phyloP scores from a whole-genome alignment of 2,329 filamentous ascomycete genomes.

The Paramyrothecium roridum region DNA sequence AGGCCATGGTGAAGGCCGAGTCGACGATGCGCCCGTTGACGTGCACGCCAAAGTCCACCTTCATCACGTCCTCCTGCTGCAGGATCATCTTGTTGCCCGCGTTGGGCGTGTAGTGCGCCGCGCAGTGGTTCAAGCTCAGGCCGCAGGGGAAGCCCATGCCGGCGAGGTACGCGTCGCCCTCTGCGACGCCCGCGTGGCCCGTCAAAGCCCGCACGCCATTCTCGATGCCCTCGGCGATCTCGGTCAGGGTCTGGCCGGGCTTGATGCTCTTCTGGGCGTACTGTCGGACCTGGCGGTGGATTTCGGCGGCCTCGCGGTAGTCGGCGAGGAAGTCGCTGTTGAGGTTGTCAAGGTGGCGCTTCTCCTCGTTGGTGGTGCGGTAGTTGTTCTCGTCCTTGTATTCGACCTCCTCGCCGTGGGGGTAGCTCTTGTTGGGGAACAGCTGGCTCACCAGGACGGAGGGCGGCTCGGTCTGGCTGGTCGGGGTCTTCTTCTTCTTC shows the following conservation, averaged over 20 bases:
- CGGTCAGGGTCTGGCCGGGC: slow-evolving; percentile 75
- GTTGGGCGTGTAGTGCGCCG: slow-evolving; percentile 85
- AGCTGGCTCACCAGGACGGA: slow-evolving; percentile 68
- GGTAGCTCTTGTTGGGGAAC: slow-evolving; percentile 70
- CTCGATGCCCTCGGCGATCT: slow-evolving; percentile 86
- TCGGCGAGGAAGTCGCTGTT: slow-evolving; percentile 77
- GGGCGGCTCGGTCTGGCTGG: slow-evolving; percentile 71
- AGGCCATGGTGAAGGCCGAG: slow-evolving; percentile 76
- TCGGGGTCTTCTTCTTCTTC: slow-evolving; percentile 75
- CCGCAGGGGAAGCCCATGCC: slow-evolving; percentile 88
- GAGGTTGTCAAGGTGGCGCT: slow-evolving; percentile 76
- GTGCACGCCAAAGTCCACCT: slow-evolving; percentile 80
- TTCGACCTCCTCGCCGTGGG: slow-evolving; percentile 73
- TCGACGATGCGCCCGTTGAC: slow-evolving; percentile 79
- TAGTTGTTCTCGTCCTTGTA: slow-evolving; percentile 74
- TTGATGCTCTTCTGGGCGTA: slow-evolving; percentile 79
- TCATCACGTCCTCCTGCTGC: slow-evolving; percentile 72
- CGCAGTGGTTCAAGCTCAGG: slow-evolving; percentile 79
- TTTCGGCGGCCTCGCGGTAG: slow-evolving; percentile 81
- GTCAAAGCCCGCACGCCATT: slow-evolving; percentile 74
- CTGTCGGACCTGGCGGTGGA: slow-evolving; percentile 83
- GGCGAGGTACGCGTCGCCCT: slow-evolving; percentile 73
- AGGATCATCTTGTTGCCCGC: slow-evolving; percentile 78
- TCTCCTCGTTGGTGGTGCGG: slow-evolving; percentile 79
- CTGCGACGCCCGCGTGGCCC: slow-evolving; percentile 71